Conservation (phyloP, 257 asterid species). For the Nicotiana otophora region DNA sequence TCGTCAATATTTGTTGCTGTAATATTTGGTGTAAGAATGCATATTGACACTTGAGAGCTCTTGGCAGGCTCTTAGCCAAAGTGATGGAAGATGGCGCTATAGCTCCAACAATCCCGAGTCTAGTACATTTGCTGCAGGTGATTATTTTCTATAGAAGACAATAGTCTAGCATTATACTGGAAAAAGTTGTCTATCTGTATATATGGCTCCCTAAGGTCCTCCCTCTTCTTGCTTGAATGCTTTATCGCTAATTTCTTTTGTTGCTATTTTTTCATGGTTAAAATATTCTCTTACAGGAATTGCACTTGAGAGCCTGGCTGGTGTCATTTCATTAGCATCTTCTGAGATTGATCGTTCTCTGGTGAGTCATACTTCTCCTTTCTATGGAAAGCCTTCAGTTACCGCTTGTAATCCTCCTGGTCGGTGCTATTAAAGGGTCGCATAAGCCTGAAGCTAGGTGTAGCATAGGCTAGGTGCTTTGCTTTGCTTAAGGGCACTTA, state of each 20-base stretch:
- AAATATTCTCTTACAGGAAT: slow-evolving; percentile 45
- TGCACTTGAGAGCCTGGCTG: slow-evolving; percentile 88
- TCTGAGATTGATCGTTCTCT: slow-evolving; percentile 64
- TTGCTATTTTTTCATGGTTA: not conserved
- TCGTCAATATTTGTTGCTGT: not conserved
- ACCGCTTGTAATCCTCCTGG: not conserved
- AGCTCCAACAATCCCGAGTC: slow-evolving; percentile 81
- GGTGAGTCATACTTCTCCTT: slow-evolving; percentile 34
- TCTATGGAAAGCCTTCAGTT: not conserved
- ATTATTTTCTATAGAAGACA: slow-evolving; percentile 7
- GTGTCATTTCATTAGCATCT: slow-evolving; percentile 74
- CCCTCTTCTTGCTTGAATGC: not conserved
- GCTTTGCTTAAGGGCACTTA: not conserved
- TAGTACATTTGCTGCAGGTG: slow-evolving; percentile 89
- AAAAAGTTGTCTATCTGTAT: slow-evolving; percentile 6
- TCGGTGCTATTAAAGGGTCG: not conserved
- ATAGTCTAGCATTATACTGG: not conserved
- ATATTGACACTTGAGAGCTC: slow-evolving; percentile 10
- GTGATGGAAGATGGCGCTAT: slow-evolving; percentile 98
- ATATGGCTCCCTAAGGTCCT: not conserved
- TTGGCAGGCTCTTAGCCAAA: slow-evolving; percentile 87
- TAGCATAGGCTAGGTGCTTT: not conserved
- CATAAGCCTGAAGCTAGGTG: not conserved
- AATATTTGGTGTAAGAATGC: not conserved
- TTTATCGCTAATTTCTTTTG: not conserved